A percentile compares a stretch with the other conserved stretches of the same genome.
Evolutionary conservation across 176 grass and related monocot genomes (phyloP).

Genomic region (Oryza punctata): DNA sequence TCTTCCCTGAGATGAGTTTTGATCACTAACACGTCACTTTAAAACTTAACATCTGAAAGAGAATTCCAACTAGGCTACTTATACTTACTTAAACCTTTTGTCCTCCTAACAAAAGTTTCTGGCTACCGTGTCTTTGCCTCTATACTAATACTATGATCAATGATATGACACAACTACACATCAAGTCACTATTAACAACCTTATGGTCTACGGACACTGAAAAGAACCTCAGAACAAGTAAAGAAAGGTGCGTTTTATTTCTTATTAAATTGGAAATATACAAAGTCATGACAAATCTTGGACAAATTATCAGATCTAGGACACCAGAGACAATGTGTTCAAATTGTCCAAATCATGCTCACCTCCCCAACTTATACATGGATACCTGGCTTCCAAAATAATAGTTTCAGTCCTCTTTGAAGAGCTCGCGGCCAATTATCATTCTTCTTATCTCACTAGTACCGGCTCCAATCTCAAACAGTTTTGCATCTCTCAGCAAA

Average conservation of each 20-base stretch:
- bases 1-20: not conserved
- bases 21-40: not conserved
- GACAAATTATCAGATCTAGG: constrained; percentile 18
- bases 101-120: not conserved
- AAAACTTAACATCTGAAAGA: not conserved
- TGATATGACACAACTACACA: constrained; percentile 2
- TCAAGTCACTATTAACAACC: not conserved
- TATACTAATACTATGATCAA: not conserved
- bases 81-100: not conserved
- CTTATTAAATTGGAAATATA: constrained; percentile 27
- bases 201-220: constrained; percentile 6
- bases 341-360: constrained; percentile 39
- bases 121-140: not conserved
- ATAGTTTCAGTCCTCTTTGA: constrained; percentile 72
- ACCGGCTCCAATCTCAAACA: constrained; percentile 98
- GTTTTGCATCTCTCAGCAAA: constrained; percentile 96
- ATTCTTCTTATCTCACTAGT: constrained; percentile 95
- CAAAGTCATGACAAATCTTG: constrained; percentile 19
- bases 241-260: constrained; percentile 37
- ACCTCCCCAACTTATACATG: constrained; percentile 28
- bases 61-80: not conserved
- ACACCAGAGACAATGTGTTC: not conserved
- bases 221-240: constrained; percentile 11
- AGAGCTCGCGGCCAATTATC: constrained; percentile 95
- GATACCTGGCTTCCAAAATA: constrained; percentile 31